phyloP scores from a whole-genome alignment of 139 green algal species.

The Coelastrella sp. region DNA sequence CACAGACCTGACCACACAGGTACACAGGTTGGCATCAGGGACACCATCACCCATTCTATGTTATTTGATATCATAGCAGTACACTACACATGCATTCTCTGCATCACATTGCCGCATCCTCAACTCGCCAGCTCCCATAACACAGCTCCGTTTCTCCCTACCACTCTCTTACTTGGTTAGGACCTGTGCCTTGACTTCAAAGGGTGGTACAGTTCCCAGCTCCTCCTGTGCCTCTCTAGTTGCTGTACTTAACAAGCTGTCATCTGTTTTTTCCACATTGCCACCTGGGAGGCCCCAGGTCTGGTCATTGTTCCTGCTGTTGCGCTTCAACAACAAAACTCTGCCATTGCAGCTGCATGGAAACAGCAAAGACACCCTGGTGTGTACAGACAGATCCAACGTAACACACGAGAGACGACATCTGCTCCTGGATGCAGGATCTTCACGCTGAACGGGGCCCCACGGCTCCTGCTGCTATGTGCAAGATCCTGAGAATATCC shows the following conservation, averaged over 20 bases:
- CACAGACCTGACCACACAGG: not conserved
- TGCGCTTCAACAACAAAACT: constrained; percentile 34
- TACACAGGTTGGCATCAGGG: not conserved
- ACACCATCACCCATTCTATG: not conserved
- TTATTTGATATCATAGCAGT: not conserved
- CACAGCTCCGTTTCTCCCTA: no score
- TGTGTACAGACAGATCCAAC: no score
- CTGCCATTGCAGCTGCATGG: constrained; percentile 8
- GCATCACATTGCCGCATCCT: not conserved
- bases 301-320: constrained; percentile 68
- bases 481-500: not conserved
- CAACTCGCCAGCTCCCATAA: not conserved
- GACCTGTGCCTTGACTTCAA: constrained; percentile 28
- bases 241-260: constrained; percentile 69
- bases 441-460: not conserved
- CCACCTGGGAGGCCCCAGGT: constrained; percentile 82
- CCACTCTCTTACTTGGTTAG: constrained; percentile 34
- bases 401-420: no score
- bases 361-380: not conserved
- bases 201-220: constrained; percentile 46
- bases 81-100: not conserved
- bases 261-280: constrained; percentile 73
- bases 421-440: not conserved
- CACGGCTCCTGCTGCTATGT: not conserved
- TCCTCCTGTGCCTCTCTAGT: constrained; percentile 64